These are phyloP conservation scores for Aspergillus caelatus DNA, from an alignment of 2,329 filamentous ascomycete species.

Conservation along the genomic window DNA sequence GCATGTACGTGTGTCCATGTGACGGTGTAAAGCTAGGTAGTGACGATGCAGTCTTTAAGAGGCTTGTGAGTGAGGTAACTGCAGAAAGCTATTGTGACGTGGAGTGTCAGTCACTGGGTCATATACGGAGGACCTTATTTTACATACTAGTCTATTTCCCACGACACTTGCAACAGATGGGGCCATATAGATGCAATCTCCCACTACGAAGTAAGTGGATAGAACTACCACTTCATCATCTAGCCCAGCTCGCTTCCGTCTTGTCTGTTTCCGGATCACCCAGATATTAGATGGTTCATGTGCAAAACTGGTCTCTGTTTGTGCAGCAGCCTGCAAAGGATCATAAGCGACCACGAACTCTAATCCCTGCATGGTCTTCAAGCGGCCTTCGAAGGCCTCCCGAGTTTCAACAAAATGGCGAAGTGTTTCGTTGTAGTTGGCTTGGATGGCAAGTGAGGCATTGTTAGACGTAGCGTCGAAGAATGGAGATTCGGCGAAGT, in stretches of 20 bases:
- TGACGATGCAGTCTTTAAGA: conserved; percentile 56
- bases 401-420: conserved; percentile 57
- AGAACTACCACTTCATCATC: conserved; percentile 57
- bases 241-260: conserved; percentile 46
- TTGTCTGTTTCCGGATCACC: conserved; percentile 63
- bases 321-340: conserved; percentile 53
- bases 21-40: conserved; percentile 62
- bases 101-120: conserved; percentile 2
- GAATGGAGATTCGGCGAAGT: conserved; percentile 66
- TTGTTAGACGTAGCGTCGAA: conserved; percentile 66
- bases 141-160: conserved; percentile 55
- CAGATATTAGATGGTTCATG: conserved; percentile 57
- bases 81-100: conserved; percentile 51
- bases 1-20: conserved; percentile 62
- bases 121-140: not conserved
- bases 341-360: conserved; percentile 64
- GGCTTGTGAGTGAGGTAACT: conserved; percentile 57
- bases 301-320: conserved; percentile 42
- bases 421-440: conserved; percentile 51
- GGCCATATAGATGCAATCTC: conserved; percentile 63
- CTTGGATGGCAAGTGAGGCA: conserved; percentile 57
- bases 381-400: conserved; percentile 56
- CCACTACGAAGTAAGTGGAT: conserved; percentile 64
- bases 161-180: conserved; percentile 63
- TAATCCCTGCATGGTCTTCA: conserved; percentile 58